phyloP scores from a whole-genome alignment of 2,329 filamentous ascomycete genomes.

The Biscogniauxia mediterranea region DNA sequence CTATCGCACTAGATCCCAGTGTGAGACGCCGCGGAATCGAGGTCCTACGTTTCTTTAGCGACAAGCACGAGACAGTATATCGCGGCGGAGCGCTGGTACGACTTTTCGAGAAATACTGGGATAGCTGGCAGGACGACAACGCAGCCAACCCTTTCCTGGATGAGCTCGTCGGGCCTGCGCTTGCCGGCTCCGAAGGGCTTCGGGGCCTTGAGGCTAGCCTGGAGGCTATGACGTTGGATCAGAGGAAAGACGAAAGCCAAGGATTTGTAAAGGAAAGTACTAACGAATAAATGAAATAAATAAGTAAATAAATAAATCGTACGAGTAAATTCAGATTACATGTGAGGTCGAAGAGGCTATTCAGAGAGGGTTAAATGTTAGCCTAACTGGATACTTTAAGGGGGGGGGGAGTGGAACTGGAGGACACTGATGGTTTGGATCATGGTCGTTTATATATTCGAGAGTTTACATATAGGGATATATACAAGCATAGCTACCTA shows the following conservation, averaged over 20 bases:
- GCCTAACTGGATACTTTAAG: no score
- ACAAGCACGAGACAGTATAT: slow-evolving; percentile 7
- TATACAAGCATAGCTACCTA: no score
- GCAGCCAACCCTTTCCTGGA: slow-evolving; percentile 1
- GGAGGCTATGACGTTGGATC: neutral
- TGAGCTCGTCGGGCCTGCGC: neutral
- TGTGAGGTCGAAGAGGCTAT: no score
- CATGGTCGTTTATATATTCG: no score
- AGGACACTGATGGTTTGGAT: no score
- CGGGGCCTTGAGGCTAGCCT: slow-evolving; percentile 1
- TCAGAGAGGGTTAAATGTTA: no score
- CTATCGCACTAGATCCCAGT: neutral
- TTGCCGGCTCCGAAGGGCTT: slow-evolving; percentile 1
- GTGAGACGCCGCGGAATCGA: slow-evolving; percentile 3
- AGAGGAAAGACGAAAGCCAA: neutral
- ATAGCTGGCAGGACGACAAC: slow-evolving; percentile 1
- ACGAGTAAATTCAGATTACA: neutral
- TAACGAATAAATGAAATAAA: neutral
- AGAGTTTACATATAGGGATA: no score
- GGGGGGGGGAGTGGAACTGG: no score
- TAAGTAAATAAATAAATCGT: neutral
- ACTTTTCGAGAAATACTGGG: slow-evolving; percentile 2
- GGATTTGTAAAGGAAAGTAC: neutral
- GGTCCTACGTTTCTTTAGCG: slow-evolving; percentile 1
- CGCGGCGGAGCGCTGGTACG: slow-evolving; percentile 1